Base-by-base conservation (phyloP, 768 basidiomycete species). In the Udeniomyces megalosporus region DNA sequence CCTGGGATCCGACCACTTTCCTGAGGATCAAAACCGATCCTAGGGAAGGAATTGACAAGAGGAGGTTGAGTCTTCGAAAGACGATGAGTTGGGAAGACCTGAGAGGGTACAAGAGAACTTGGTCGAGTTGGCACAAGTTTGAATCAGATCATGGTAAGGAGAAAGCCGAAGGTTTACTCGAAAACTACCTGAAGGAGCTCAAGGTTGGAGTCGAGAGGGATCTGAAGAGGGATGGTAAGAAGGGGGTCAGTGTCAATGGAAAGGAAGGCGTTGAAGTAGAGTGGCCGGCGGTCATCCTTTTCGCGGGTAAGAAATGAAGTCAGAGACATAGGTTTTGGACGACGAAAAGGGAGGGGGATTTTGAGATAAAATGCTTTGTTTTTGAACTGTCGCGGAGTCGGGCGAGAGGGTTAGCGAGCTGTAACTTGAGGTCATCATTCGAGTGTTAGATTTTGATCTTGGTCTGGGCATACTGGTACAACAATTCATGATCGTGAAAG, bases 111-210 rank as follows among this genome's bases (percentile, higher is more conserved):
- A 75, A 88, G 24, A 76, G 80, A 50, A 86, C 86, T 0, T 84
- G 79, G 76, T 86, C 84, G 68, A 74, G 84, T 2, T 73, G 86
- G 55, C 81, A 84, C 64, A 80, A 79, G 11, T 88, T 79, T 70
- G 80, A 81, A 63, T 82, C 84, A 66, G 69, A 68, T 11, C 78
- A 81, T 69, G 84, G 85, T 0, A 76, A 79, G 31, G 84, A 88
- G 68, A 66, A 74, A 48, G 66, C 70, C 49, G 81, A 82, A 1
- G 82, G 84, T 69, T 79, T 88, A 45, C 80, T 82, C 10, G 75
- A 79, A 65, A 75, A 85, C 20, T 83, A 85, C 67, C 81, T 81
- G 80, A 78, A 76, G 54, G 77, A 68, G 57, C 66, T 72, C 17
- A 66, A 67, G 69, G 0, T 49, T 58, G 31, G 26, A 50, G n/a